Percentiles rank a stretch among this genome's conserved stretches.
phyloP scores from a whole-genome alignment of 441 rosid species.

The Erysimum cheiri region DNA sequence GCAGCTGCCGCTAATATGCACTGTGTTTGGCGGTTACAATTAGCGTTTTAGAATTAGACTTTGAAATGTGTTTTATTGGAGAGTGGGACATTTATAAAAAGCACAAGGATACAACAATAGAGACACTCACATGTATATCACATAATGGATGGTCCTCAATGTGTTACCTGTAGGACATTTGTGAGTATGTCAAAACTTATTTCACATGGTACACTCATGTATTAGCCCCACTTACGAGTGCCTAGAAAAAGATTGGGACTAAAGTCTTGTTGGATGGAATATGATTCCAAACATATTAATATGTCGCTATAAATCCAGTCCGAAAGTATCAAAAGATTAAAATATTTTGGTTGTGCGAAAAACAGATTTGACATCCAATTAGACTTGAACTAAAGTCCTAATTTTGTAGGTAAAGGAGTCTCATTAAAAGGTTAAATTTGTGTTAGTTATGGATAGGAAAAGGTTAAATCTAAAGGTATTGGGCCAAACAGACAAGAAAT shows the following conservation, averaged over 20 bases:
- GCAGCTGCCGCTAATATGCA: conserved; percentile 28
- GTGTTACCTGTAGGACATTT: conserved; percentile 41
- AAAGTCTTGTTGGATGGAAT: neutral
- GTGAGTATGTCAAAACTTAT: conserved; percentile 35
- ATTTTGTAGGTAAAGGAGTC: neutral
- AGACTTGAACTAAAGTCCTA: neutral
- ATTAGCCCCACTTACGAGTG: conserved; percentile 31
- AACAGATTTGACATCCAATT: too few relatives aligned
- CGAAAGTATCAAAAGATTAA: neutral
- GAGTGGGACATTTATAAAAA: conserved; percentile 32
- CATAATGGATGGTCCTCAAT: conserved; percentile 41
- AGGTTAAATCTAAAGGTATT: neutral
- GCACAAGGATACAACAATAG: conserved; percentile 33
- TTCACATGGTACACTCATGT: conserved; percentile 37
- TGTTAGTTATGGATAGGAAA: conserved; percentile 9
- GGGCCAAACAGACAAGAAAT: neutral
- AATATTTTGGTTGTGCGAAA: neutral
- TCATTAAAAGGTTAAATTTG: too few relatives aligned
- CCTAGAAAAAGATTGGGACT: conserved; percentile 27
- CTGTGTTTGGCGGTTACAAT: conserved; percentile 34
- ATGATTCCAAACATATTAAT: conserved; percentile 15
- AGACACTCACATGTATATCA: conserved; percentile 33
- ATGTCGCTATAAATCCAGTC: neutral
- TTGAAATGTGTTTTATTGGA: conserved; percentile 23
- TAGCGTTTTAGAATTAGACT: conserved; percentile 28